These are phyloP conservation scores for Pseudisothecium myosuroides DNA, from an alignment of 225 moss, liverwort and hornwort species.

Conservation along the genomic window DNA sequence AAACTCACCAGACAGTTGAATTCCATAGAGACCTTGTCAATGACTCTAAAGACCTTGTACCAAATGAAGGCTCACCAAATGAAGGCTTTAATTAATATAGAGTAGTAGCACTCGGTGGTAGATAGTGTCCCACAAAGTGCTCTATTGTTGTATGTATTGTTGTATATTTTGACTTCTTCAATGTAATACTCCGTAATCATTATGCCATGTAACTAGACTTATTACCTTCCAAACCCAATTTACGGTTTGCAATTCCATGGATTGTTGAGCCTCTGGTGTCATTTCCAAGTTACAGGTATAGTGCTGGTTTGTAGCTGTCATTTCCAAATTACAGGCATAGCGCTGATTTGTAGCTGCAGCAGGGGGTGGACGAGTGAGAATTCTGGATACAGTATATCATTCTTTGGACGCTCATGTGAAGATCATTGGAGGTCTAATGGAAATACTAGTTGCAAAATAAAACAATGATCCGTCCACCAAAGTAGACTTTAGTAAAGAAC, in stretches of 20 bases:
- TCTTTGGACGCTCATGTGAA: neutral
- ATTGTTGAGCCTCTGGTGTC: neutral
- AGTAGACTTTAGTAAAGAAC: neutral
- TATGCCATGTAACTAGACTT: neutral
- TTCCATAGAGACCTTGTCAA: rapidly evolving
- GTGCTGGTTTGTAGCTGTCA: neutral
- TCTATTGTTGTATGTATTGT: neutral
- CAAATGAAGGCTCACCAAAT: neutral
- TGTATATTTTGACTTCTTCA: neutral
- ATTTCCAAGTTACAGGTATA: neutral
- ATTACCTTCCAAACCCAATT: neutral
- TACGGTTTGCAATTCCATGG: neutral
- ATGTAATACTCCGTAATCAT: neutral
- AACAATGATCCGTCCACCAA: no score
- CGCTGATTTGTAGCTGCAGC: neutral
- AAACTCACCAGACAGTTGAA: neutral
- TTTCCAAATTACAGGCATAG: neutral
- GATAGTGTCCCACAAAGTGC: no score
- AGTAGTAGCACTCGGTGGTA: neutral
- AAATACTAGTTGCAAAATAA: neutral
- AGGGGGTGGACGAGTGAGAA: neutral
- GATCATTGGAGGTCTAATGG: neutral
- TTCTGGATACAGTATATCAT: neutral
- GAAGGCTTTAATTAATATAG: neutral
- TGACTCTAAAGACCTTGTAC: neutral